These are phyloP conservation scores for Ceratopteris richardii DNA, from an alignment of 75 land plant genomes.

Conservation along the genomic window DNA sequence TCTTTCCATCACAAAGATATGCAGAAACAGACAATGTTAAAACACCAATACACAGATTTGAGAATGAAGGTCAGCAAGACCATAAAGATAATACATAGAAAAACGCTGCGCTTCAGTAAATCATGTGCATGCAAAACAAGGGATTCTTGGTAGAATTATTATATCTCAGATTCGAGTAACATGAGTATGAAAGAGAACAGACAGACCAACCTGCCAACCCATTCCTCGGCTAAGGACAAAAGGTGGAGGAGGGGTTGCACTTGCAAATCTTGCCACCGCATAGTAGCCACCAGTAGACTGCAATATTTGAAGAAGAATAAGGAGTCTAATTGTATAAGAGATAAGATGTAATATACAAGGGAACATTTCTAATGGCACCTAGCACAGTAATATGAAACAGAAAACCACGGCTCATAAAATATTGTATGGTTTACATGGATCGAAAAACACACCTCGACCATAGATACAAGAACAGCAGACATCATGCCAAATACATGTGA, in stretches of 20 bases:
- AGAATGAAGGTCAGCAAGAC: too few species aligned
- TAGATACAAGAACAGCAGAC: conserved; percentile 71
- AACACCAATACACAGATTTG: too few species aligned
- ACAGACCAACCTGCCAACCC: conserved; percentile 72
- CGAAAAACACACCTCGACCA: conserved; percentile 48
- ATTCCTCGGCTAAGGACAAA: conserved; percentile 78
- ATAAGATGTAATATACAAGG: too few species aligned
- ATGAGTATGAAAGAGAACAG: background rate
- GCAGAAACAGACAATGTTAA: too few species aligned
- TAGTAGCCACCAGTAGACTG: conserved; percentile 82
- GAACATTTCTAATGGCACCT: too few species aligned
- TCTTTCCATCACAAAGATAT: too few species aligned
- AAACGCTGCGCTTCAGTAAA: too few species aligned
- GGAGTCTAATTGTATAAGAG: background rate
- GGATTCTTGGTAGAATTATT: background rate
- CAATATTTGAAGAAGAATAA: conserved; percentile 2
- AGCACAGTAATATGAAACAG: too few species aligned
- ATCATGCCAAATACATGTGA: conserved; percentile 85
- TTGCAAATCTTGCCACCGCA: conserved; percentile 63
- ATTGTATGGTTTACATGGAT: too few species aligned
- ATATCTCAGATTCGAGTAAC: background rate
- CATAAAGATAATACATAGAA: too few species aligned
- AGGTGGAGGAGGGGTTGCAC: conserved; percentile 88
- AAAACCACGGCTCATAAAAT: too few species aligned
- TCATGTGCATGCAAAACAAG: background rate